These are phyloP conservation scores for Sanghuangporus sanghuang DNA, from an alignment of 1,284 basidiomycete species.

Conservation along the genomic window DNA sequence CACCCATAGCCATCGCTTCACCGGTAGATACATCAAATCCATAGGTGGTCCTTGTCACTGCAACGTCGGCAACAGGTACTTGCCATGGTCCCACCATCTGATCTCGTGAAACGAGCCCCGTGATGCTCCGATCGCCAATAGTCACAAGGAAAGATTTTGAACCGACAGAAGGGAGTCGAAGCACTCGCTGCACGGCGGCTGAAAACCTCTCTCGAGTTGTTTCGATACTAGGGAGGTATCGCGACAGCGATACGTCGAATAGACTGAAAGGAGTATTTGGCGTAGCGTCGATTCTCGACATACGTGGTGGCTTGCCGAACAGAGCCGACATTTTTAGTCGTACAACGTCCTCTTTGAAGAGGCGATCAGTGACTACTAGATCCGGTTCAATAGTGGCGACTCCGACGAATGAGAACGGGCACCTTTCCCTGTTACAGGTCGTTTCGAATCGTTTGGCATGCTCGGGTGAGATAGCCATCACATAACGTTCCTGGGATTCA, in stretches of 20 bases:
- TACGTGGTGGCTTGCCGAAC: conserved; percentile 95
- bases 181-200: conserved; percentile 73
- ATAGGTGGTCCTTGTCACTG: conserved; percentile 92
- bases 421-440: conserved; percentile 86
- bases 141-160: conserved; percentile 98
- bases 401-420: conserved; percentile 91
- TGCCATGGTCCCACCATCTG: conserved; percentile 99
- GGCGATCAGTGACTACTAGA: conserved; percentile 85
- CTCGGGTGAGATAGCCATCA: conserved; percentile 77
- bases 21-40: conserved; percentile 82
- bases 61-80: conserved; percentile 96
- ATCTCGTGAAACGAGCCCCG: conserved; percentile 92
- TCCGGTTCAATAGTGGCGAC: conserved; percentile 77
- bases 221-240: conserved; percentile 51
- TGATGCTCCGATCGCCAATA: conserved; percentile 93
- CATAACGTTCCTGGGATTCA: conserved; percentile 97
- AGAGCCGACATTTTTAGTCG: conserved; percentile 91
- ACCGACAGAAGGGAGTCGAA: conserved; percentile 88
- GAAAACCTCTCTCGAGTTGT: conserved; percentile 42
- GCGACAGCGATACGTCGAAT: conserved; percentile 72
- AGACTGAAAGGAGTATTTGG: conserved; percentile 42
- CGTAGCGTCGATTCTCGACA: conserved; percentile 73
- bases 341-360: conserved; percentile 79
- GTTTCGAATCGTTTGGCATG: conserved; percentile 59
- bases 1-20: conserved; percentile 98